A percentile compares a stretch with the other conserved stretches of the same genome.
These are phyloP conservation scores for Graphilbum ipis-grandicollis DNA, from an alignment of 2,329 filamentous ascomycete genomes.

Conservation along the genomic window DNA sequence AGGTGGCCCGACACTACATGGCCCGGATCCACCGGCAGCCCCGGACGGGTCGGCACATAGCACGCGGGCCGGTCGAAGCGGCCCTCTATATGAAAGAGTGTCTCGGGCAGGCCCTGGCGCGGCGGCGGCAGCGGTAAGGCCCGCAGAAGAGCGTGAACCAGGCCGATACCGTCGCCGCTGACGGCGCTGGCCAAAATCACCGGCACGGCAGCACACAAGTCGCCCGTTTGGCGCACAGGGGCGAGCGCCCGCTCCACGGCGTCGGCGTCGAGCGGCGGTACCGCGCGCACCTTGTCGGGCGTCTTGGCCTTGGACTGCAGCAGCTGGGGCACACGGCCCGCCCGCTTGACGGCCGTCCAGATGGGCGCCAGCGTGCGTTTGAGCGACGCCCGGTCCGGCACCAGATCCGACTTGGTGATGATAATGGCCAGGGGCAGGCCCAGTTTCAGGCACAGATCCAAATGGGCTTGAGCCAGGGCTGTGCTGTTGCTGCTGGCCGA, in stretches of 20 bases:
- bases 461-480: slow-evolving; percentile 61
- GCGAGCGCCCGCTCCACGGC: slow-evolving; percentile 41
- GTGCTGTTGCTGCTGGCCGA: not conserved
- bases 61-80: slow-evolving; percentile 60
- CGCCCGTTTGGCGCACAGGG: slow-evolving; percentile 24
- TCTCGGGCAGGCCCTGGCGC: slow-evolving; percentile 41
- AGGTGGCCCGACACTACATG: slow-evolving; percentile 75
- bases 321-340: slow-evolving; percentile 57
- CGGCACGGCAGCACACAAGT: slow-evolving; percentile 44
- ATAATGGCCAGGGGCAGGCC: slow-evolving; percentile 62
- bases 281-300: slow-evolving; percentile 30
- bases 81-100: slow-evolving; percentile 81
- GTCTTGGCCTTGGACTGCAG: slow-evolving; percentile 35
- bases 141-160: slow-evolving; percentile 66
- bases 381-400: slow-evolving; percentile 50
- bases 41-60: slow-evolving; percentile 29
- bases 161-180: slow-evolving; percentile 64
- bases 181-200: slow-evolving; percentile 80
- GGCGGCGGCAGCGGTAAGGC: slow-evolving; percentile 54
- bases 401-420: slow-evolving; percentile 70
- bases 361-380: slow-evolving; percentile 55
- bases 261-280: slow-evolving; percentile 36
- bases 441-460: slow-evolving; percentile 71
- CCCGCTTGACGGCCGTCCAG: slow-evolving; percentile 59
- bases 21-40: slow-evolving; percentile 30